phyloP scores from a whole-genome alignment of 805 yeast species.

The Kregervanrija pseudodelftensis region DNA sequence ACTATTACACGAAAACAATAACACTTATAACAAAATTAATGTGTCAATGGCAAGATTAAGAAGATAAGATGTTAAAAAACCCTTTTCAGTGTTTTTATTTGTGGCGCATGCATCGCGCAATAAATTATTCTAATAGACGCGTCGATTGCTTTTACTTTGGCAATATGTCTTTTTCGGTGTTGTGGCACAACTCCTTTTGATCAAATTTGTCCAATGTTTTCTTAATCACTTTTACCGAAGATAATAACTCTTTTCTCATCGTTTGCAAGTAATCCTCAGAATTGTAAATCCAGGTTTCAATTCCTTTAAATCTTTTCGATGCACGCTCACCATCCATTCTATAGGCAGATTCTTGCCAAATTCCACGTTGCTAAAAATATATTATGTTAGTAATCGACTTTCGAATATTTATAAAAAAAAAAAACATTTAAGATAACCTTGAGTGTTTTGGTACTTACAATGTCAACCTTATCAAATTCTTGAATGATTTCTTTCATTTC shows the following conservation, averaged over 20 bases:
- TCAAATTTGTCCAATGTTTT: constrained; percentile 14
- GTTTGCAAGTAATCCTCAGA: constrained; percentile 11
- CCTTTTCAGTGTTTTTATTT: no score
- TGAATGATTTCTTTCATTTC: constrained; percentile 16
- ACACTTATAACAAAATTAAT: no score
- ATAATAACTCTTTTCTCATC: constrained; percentile 12
- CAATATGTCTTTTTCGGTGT: no score
- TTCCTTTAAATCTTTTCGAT: constrained; percentile 8
- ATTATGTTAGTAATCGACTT: not conserved
- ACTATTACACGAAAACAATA: no score
- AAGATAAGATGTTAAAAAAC: no score
- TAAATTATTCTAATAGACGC: no score
- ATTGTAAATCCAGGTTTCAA: constrained; percentile 15
- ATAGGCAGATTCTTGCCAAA: constrained; percentile 22
- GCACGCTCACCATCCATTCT: constrained; percentile 20
- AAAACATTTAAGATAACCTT: no score
- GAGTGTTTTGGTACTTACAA: constrained; percentile 5
- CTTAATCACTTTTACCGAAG: constrained; percentile 17
- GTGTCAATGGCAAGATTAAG: no score
- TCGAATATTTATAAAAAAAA: no score
- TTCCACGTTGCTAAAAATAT: constrained; percentile 11
- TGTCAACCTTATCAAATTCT: constrained; percentile 17
- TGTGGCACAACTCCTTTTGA: not conserved
- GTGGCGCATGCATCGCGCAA: no score
- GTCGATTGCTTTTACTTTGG: constrained; percentile 13